These are phyloP conservation scores for Phytophthora pini DNA, from an alignment of 352 stramenopile species.

Conservation along the genomic window DNA sequence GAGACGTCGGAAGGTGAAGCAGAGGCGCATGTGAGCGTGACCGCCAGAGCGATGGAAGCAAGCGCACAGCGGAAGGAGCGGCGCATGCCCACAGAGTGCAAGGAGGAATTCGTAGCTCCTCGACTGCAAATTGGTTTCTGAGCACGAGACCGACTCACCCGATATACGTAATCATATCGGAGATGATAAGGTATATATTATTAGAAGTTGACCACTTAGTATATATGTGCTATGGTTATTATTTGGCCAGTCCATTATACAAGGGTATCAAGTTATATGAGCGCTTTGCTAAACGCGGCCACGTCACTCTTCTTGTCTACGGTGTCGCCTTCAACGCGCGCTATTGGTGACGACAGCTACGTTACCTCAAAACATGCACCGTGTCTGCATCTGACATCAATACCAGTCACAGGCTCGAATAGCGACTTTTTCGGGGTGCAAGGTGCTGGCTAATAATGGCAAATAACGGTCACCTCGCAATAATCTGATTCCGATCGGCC, in stretches of 20 bases:
- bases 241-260: neutral
- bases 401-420: no score
- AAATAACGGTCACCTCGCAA: no score
- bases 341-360: no score
- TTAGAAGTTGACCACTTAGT: neutral
- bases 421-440: no score
- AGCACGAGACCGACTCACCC: neutral
- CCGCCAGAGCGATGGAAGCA: slow-evolving; percentile 11
- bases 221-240: no score
- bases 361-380: no score
- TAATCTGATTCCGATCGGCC: no score
- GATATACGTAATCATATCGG: slow-evolving; percentile 19
- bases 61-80: slow-evolving; percentile 20
- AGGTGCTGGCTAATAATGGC: no score
- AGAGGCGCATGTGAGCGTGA: slow-evolving; percentile 10
- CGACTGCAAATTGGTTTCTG: slow-evolving; percentile 32
- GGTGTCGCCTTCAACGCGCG: no score
- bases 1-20: slow-evolving; percentile 27
- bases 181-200: slow-evolving; percentile 5
- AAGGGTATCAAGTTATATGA: neutral
- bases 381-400: no score
- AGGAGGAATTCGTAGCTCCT: slow-evolving; percentile 1
- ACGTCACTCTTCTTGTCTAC: no score
- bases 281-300: no score
- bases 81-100: slow-evolving; percentile 24